These are phyloP conservation scores for Collariella sp. DNA, from an alignment of 495 filamentous ascomycete genomes.

Conservation along the genomic window DNA sequence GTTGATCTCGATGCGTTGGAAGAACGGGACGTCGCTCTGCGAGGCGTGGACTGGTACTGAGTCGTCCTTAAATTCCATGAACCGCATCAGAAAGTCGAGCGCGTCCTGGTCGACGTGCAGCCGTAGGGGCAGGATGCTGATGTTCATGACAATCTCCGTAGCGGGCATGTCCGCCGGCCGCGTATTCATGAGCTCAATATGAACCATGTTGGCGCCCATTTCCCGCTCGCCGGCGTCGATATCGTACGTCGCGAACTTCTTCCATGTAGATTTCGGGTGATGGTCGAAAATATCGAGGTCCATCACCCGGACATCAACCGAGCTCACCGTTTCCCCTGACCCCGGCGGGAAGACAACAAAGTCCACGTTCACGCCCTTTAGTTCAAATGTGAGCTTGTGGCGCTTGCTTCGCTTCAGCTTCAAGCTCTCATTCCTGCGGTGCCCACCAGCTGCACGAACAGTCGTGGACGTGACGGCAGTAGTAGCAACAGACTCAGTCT, in stretches of 20 bases:
- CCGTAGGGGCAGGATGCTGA: constrained; percentile 73
- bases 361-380: constrained; percentile 78
- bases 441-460: constrained; percentile 39
- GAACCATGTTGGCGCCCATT: constrained; percentile 77
- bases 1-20: constrained; percentile 84
- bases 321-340: constrained; percentile 72
- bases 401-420: constrained; percentile 76
- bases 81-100: constrained; percentile 90
- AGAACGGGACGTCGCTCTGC: constrained; percentile 69
- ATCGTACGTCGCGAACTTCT: constrained; percentile 93
- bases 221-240: constrained; percentile 77
- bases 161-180: constrained; percentile 77
- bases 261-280: constrained; percentile 93
- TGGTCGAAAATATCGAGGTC: constrained; percentile 92
- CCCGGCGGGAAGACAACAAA: constrained; percentile 72
- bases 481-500: constrained; percentile 79
- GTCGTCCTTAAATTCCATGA: constrained; percentile 96
- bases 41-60: constrained; percentile 41
- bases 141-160: constrained; percentile 83
- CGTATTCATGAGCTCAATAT: constrained; percentile 80
- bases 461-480: constrained; percentile 55
- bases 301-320: constrained; percentile 69
- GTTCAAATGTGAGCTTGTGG: constrained; percentile 93
- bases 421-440: constrained; percentile 49
- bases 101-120: constrained; percentile 98